phyloP scores from a whole-genome alignment of 805 yeast genomes.

The Myxozyma vanderwaltii region DNA sequence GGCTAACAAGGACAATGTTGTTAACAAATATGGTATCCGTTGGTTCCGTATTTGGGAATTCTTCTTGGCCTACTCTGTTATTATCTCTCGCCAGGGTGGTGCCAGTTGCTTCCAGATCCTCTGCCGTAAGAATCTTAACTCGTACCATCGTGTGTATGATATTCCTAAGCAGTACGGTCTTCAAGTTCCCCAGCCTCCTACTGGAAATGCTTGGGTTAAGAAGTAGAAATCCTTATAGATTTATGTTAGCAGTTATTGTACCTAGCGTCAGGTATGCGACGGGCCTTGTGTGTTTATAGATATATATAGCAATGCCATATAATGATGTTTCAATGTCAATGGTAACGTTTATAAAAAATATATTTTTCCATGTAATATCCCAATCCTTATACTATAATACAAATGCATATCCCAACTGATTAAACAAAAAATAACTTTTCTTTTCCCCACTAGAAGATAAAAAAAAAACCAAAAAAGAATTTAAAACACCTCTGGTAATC shows the following conservation, averaged over 20 bases:
- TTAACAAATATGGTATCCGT: conserved; percentile 78
- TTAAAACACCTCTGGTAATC: conserved; percentile 64
- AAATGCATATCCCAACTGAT: not conserved
- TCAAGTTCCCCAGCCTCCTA: conserved; percentile 45
- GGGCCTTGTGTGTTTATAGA: too few relatives aligned
- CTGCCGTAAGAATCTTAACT: conserved; percentile 84
- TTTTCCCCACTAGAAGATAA: too few relatives aligned
- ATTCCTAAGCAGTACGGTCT: conserved; percentile 78
- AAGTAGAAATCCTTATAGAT: not conserved
- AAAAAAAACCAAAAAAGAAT: not conserved
- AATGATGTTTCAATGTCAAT: too few relatives aligned
- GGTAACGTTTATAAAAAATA: not conserved
- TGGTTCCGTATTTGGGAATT: conserved; percentile 95
- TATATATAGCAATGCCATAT: not conserved
- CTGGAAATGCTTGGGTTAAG: conserved; percentile 31
- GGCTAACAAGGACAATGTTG: conserved; percentile 73
- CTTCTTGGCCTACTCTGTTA: conserved; percentile 79
- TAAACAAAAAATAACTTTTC: not conserved
- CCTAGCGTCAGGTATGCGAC: too few relatives aligned
- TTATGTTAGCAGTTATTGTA: too few relatives aligned
- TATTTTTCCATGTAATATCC: not conserved
- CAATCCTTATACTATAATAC: not conserved
- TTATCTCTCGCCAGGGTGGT: conserved; percentile 88
- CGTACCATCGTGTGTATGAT: conserved; percentile 80
- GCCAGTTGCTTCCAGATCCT: conserved; percentile 91